Base-by-base conservation (phyloP, 371 early-diverging fungal genomes). In the Circinella umbellata region DNA sequence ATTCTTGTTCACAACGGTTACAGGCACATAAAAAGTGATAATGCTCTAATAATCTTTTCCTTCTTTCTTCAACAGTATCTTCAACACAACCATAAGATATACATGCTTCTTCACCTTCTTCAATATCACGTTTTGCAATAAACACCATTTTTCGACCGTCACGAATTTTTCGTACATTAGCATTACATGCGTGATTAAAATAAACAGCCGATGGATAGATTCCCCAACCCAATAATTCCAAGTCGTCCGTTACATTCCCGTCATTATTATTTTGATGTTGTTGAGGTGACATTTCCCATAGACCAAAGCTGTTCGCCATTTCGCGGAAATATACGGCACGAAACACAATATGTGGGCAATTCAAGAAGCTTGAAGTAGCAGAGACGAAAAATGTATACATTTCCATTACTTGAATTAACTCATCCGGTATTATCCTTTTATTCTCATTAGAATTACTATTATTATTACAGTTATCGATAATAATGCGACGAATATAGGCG, bases 151-250 rank as follows among this genome's bases (percentile, higher is more conserved):
- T 61, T 5, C 88, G 79, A 0, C 73, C 81, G 10, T 72, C 71
- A 54, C 88, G 79, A 2, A 68, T 63, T 75, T 87, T 93, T 66
- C 69, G 77, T 17, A 93, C 78, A 61, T 92, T 92, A 4, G 93
- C 91, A 15, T 81, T 80, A 67, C 95, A 95, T 0, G 93, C 84
- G 73, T 94, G 94, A 71, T 95, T 94, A 75, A 93, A 95, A 68
- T 88, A 93, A 7, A 91, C 89, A 4, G 92, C 93, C 0, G 79
- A 80, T 0, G 94, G 88, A 70, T 90, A 93, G 20, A 93, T 80
- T 0, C 88, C 90, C 65, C 89, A 87, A 0, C 89, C 94, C 6
- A 90, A 62, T 7, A 85, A 75, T 61, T 90, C 91, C 13, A 74
- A 68, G 55, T 86, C 85, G 39, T 82, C 78, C 14, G 76, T 76